Conservation (phyloP, 345 rosid species). For the Iberis pinnata region DNA sequence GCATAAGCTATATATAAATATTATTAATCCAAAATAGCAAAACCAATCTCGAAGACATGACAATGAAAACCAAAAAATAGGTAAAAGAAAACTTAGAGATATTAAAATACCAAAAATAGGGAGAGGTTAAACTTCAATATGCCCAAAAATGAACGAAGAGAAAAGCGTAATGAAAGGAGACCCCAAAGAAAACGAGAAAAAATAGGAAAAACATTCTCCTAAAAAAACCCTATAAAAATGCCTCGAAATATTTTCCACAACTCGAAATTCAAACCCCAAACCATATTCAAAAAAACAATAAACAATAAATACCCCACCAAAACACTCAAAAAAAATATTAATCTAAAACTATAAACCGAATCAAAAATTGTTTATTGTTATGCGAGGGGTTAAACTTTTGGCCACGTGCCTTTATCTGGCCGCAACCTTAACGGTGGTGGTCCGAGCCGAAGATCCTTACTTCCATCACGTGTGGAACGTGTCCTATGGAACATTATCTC, state of each 20-base stretch:
- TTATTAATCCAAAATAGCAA: conserved; percentile 7
- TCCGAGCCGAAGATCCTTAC: conserved; percentile 60
- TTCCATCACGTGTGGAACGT: conserved; percentile 66
- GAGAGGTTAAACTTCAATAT: conserved; percentile 15
- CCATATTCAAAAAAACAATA: conserved; percentile 5
- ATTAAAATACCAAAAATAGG: conserved; percentile 16
- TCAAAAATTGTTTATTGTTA: conserved; percentile 21
- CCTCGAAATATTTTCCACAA: conserved; percentile 12
- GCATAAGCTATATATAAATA: no score
- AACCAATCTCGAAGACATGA: not conserved
- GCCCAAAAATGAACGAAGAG: conserved; percentile 23
- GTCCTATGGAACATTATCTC: conserved; percentile 66
- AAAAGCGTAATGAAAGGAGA: conserved; percentile 28
- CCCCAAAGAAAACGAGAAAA: conserved; percentile 22
- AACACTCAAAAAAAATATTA: conserved; percentile 8
- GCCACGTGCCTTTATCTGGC: conserved; percentile 33
- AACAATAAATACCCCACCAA: conserved; percentile 13
- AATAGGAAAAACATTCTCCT: conserved; percentile 17
- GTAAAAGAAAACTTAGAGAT: not conserved
- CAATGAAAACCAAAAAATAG: not conserved
- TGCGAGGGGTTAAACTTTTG: conserved; percentile 36
- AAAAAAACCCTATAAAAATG: conserved; percentile 22
- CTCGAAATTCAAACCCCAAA: conserved; percentile 28
- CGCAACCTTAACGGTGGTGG: conserved; percentile 31
- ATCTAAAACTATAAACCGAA: not conserved